A percentile compares a stretch with the other conserved stretches of the same genome.
phyloP scores from a whole-genome alignment of 257 asterid genomes.

The Gentiana straminea region DNA sequence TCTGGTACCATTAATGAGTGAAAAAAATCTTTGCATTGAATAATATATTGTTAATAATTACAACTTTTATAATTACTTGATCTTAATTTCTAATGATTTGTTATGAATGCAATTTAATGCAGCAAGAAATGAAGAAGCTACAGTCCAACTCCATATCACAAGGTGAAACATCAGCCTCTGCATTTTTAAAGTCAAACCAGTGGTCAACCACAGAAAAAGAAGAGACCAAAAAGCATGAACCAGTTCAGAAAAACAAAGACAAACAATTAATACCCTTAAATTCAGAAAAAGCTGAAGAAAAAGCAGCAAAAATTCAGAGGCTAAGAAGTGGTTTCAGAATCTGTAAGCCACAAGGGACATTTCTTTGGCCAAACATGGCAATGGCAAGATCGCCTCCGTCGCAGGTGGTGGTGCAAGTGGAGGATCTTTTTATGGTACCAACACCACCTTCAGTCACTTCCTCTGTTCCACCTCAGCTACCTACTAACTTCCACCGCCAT shows the following conservation, averaged over 20 bases:
- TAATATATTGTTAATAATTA: not conserved
- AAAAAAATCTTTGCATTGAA: no score
- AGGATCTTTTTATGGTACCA: slow-evolving; percentile 46
- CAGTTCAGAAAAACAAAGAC: slow-evolving; percentile 10
- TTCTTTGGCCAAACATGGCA: slow-evolving; percentile 94
- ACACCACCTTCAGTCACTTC: slow-evolving; percentile 93
- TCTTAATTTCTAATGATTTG: slow-evolving; percentile 2
- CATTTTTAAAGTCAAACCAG: slow-evolving; percentile 39
- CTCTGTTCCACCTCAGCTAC: slow-evolving; percentile 50
- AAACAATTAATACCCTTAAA: slow-evolving; percentile 10
- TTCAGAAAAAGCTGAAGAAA: slow-evolving; percentile 36
- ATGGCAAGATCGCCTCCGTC: slow-evolving; percentile 18
- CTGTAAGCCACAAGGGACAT: slow-evolving; percentile 95
- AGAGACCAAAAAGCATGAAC: slow-evolving; percentile 22
- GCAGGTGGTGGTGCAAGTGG: slow-evolving; percentile 58
- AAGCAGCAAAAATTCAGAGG: slow-evolving; percentile 84
- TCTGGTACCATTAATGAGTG: no score
- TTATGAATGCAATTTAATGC: slow-evolving; percentile 18
- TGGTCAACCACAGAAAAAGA: slow-evolving; percentile 14
- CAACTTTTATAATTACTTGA: not conserved
- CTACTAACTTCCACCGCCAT: slow-evolving; percentile 16
- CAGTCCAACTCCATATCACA: slow-evolving; percentile 15
- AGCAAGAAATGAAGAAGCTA: slow-evolving; percentile 43
- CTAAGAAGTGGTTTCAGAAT: slow-evolving; percentile 95
- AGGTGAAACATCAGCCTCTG: slow-evolving; percentile 21